phyloP scores from a whole-genome alignment of 805 yeast species.

The Kodamaea neixiangensis region DNA sequence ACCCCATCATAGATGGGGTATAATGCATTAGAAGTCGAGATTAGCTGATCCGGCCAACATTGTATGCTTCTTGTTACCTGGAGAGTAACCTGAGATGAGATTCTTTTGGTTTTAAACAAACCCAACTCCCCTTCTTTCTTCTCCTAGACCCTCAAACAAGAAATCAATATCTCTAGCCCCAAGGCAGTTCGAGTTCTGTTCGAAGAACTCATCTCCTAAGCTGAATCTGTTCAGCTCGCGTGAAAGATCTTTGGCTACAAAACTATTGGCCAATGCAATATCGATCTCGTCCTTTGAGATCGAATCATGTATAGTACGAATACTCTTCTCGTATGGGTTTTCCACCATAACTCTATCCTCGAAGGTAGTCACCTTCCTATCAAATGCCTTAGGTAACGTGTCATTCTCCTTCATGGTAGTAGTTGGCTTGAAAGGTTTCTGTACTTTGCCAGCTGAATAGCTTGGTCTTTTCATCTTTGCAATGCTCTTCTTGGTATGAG shows the following conservation, averaged over 20 bases:
- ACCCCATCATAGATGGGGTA: too few species aligned
- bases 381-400: neutral
- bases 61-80: neutral
- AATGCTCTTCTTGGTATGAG: neutral
- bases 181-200: conserved; percentile 2
- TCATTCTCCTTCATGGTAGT: neutral
- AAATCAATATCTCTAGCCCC: conserved; percentile 23
- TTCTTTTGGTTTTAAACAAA: too few species aligned
- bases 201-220: conserved; percentile 13
- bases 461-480: conserved; percentile 2
- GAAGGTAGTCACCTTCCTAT: neutral
- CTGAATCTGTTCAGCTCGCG: conserved; percentile 22
- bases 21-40: neutral
- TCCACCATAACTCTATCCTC: neutral
- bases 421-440: neutral
- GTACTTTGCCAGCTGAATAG: neutral
- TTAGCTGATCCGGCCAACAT: neutral
- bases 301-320: conserved; percentile 3
- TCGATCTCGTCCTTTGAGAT: conserved; percentile 20
- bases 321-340: conserved; percentile 7
- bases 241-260: conserved; percentile 28
- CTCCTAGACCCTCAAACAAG: conserved; percentile 22
- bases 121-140: conserved; percentile 8
- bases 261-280: conserved; percentile 22
- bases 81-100: too few species aligned